Conservation (phyloP, 805 yeast genomes). For the Barnettozyma pratensis region DNA sequence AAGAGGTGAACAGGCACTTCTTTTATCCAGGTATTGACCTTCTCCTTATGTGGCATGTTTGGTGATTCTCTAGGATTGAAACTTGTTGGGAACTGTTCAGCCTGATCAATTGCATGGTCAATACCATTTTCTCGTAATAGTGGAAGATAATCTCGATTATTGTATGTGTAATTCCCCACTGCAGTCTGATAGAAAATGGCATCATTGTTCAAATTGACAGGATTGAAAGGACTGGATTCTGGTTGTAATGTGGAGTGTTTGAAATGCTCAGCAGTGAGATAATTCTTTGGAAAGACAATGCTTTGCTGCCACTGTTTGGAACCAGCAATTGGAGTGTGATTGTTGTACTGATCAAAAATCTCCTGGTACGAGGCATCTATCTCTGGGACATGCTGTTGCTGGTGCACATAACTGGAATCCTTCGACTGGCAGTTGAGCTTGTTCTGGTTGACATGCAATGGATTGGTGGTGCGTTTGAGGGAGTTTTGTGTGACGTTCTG, state of each 20-base stretch:
- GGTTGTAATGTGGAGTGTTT: neutral
- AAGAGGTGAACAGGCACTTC: constrained; percentile 45
- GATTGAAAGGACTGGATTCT: neutral
- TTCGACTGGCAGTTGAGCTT: neutral
- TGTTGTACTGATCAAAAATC: constrained; percentile 1
- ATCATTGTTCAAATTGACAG: neutral
- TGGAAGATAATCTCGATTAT: neutral
- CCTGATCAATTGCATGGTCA: neutral
- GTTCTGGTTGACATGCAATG: neutral
- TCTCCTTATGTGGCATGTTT: constrained; percentile 63
- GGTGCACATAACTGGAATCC: neutral
- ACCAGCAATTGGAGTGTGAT: too few relatives aligned
- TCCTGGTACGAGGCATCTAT: constrained; percentile 1
- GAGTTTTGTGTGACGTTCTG: neutral
- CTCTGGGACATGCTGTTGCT: neutral
- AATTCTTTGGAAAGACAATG: neutral
- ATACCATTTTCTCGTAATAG: neutral
- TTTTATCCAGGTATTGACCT: constrained; percentile 59
- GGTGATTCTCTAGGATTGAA: constrained; percentile 60
- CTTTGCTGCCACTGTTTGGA: neutral
- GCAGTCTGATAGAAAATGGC: neutral
- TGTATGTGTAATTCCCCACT: neutral
- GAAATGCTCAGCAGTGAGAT: neutral
- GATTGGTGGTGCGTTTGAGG: neutral
- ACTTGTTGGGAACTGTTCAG: constrained; percentile 33